phyloP scores from a whole-genome alignment of 352 stramenopile species.

The Pythium biforme region DNA sequence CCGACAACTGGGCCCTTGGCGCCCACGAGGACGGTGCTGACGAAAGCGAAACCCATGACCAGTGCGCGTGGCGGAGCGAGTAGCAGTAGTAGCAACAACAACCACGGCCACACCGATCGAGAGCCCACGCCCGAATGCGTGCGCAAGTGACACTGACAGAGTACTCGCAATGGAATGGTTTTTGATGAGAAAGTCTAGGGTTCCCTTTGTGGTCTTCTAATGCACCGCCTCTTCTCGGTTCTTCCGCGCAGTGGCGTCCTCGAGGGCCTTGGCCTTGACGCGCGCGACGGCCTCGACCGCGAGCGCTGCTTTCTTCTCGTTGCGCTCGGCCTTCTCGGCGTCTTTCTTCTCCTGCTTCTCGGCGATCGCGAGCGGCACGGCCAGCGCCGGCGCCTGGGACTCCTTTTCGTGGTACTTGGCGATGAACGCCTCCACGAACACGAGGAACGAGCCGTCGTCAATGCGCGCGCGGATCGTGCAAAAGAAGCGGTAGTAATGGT shows the following conservation, averaged over 20 bases:
- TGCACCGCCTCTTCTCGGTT: slow-evolving; percentile 4
- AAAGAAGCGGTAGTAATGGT: slow-evolving; percentile 79
- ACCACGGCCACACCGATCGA: slow-evolving; percentile 18
- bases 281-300: slow-evolving; percentile 18
- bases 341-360: slow-evolving; percentile 59
- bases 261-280: slow-evolving; percentile 23
- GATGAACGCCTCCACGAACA: slow-evolving; percentile 43
- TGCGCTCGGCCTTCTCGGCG: slow-evolving; percentile 36
- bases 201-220: background rate
- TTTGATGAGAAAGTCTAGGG: too few relatives aligned
- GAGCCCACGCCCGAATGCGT: slow-evolving; percentile 19
- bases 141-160: slow-evolving; percentile 11
- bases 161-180: too few relatives aligned
- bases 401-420: slow-evolving; percentile 44
- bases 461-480: slow-evolving; percentile 52
- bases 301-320: slow-evolving; percentile 24
- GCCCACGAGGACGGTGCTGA: background rate
- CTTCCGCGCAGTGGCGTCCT: background rate
- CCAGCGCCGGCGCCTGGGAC: slow-evolving; percentile 43
- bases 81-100: background rate
- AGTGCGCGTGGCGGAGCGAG: background rate
- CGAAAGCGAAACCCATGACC: background rate
- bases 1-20: background rate
- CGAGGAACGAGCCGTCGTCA: slow-evolving; percentile 37
- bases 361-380: slow-evolving; percentile 48